Evolutionary conservation across 2,329 filamentous ascomycete genomes (phyloP), one percentile per base, ranked within the genome.

Genomic region (Rhynchosporium agropyri): DNA sequence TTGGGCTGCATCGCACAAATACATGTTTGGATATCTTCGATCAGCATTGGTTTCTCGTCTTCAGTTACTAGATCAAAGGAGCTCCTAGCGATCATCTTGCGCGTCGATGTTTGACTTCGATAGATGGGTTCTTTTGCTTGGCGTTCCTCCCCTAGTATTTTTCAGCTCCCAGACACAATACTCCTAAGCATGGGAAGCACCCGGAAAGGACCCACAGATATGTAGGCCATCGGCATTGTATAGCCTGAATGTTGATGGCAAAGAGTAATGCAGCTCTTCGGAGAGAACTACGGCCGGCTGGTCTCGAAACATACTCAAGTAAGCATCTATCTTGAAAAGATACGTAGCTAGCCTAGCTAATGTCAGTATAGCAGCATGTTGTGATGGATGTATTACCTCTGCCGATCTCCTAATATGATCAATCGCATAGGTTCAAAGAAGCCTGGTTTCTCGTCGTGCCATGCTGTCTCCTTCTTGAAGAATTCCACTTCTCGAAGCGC

Each of bases 311-410:
- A 74, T 67, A 36, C 75, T 76, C 7, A 79, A 54, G 36, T 77
- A 79, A 0, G 70, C 57, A 62, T 80, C 79, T 31, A 80, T 68
- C 58, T 79, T 79, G 61, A 77, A 76, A 0, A 77, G 64, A 31
- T 68, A 72, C 2, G 70, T 48, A 2, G 75, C 73, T 7, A 79
- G 59, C 55, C 77, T 79, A 9, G 45, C 15, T 15, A 4, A 28
- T n/a, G 36, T 43, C 12, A 64, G 56, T n/a, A 26, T 46, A 20
- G 43, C 2, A 42, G 10, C 20, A 26, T 28, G 20, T 28, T 9
- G 15, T 12, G n/a, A 6, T n/a, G 51, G 45, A 31, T 50, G 4
- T 10, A 36, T 53, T 66, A 78, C 77, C 75, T 73, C 54, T 76
- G 75, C 72, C 77, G 76, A 6, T 72, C 67, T 45, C 77, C 77